A percentile compares a stretch with the other conserved stretches of the same genome.
These are phyloP conservation scores for Microascus cirrosus DNA, from an alignment of 2,329 filamentous ascomycete genomes.

Conservation along the genomic window DNA sequence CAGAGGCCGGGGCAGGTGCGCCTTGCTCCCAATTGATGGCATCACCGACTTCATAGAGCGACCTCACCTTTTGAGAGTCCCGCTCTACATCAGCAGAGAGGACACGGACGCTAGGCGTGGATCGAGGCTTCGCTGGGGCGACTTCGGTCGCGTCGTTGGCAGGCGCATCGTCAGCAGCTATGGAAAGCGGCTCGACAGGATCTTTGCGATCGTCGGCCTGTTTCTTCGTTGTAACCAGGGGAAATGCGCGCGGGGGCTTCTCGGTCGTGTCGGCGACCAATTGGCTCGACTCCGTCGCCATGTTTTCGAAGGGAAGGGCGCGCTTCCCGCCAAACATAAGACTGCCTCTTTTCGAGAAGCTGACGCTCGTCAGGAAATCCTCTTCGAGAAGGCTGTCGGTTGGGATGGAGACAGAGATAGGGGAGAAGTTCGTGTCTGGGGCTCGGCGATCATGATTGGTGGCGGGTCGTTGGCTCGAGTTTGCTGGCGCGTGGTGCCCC, in stretches of 20 bases:
- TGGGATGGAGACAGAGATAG: conserved; percentile 45
- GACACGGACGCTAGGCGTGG: conserved; percentile 26
- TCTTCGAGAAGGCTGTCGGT: conserved; percentile 45
- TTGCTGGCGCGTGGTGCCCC: conserved; percentile 1
- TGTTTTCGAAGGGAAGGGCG: conserved; percentile 1
- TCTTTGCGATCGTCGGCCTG: conserved; percentile 11
- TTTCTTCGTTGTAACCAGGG: conserved; percentile 2
- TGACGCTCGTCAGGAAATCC: conserved; percentile 42
- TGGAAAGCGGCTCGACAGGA: conserved; percentile 5
- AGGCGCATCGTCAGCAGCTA: background rate
- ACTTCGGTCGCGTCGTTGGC: conserved; percentile 9
- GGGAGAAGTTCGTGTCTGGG: conserved; percentile 23
- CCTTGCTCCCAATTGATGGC: conserved; percentile 41
- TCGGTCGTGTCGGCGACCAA: conserved; percentile 10
- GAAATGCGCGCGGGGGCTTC: background rate
- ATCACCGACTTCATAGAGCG: conserved; percentile 49
- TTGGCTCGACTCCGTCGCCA: conserved; percentile 8
- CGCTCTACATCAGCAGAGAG: conserved; percentile 45
- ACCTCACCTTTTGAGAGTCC: conserved; percentile 58
- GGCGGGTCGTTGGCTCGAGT: conserved; percentile 1
- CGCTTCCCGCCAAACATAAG: conserved; percentile 46
- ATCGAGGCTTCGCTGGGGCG: background rate
- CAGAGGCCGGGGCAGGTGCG: conserved; percentile 29
- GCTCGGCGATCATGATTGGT: conserved; percentile 1
- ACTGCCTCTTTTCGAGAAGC: conserved; percentile 54